Base-by-base conservation (phyloP, 2,329 filamentous ascomycete species). In the Fonsecaea pedrosoi region DNA sequence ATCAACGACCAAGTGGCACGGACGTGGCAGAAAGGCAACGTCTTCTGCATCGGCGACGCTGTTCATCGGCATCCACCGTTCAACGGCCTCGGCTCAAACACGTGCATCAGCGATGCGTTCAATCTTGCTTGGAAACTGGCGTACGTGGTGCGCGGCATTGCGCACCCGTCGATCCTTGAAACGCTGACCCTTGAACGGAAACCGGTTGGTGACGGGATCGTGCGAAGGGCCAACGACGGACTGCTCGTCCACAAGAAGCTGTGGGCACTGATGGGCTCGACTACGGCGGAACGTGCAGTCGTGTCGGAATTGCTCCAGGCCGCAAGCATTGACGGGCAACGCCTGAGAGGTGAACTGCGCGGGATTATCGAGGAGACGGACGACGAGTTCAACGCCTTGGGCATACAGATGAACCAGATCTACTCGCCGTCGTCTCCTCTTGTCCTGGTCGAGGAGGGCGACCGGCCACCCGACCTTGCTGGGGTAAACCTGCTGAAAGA, bases 1-100 rank as follows among this genome's bases (percentile, higher is more conserved):
- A 84, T 89, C 71, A 87, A 88, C 69, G 87, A 89, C 73, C 85
- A 79, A 4, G 84, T 88, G 0, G 87, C 86, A 0, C 82, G 87
- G 73, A 75, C 77, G 7, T 89, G 87, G 70, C 82, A 79, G 0
- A 83, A 67, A 42, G 54, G 57, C 15, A 18, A 82, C 45, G 78
- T 84, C 74, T 57, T 56, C 21, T 61, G 64, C 30, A 37, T 61
- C 9, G 64, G 67, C 75, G 78, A 80, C 63, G 74, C 77, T 2
- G 77, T 77, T 0, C 78, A 79, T 66, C 72, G 69, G 12, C 73
- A 77, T 40, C 76, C 77, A 12, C 77, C 77, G 0, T 75, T 73
- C 69, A 76, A 76, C 15, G 77, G 74, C 1, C 72, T 78, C 8
- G 78, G 78, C 4, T 65, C 74, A 58, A 79, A 79, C 63, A 78